These are phyloP conservation scores for Solanum sitiens DNA, from an alignment of 257 asterid species.

Conservation along the genomic window DNA sequence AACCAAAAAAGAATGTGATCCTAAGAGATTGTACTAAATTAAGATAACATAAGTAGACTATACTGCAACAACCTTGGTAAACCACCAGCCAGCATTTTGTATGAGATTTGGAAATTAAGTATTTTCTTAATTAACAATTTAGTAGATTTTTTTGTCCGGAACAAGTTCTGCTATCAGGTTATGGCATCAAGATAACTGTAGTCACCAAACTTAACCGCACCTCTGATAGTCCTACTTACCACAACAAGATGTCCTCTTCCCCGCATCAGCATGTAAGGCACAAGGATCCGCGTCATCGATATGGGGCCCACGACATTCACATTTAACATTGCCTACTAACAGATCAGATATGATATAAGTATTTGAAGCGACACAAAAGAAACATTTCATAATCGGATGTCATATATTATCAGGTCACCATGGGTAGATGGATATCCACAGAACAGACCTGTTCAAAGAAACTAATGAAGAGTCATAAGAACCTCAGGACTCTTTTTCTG, in stretches of 20 bases:
- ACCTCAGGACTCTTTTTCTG: neutral
- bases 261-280: conserved; percentile 81
- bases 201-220: neutral
- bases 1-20: conserved; percentile 21
- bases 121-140: neutral
- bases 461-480: neutral
- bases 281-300: conserved; percentile 65
- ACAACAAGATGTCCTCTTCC: conserved; percentile 95
- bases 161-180: neutral
- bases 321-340: conserved; percentile 69
- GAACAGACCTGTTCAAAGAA: neutral
- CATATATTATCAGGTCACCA: neutral
- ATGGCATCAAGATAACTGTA: neutral
- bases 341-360: conserved; percentile 10
- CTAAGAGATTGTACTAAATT: conserved; percentile 4
- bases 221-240: conserved; percentile 37
- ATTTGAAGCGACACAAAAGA: neutral
- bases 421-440: neutral
- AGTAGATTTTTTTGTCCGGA: neutral
- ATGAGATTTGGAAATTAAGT: neutral
- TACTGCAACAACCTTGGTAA: conserved; percentile 29
- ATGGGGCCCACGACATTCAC: conserved; percentile 90
- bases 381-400: neutral
- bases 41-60: neutral
- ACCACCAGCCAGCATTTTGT: conserved; percentile 52